Base-by-base conservation (phyloP, 441 rosid species). In the Corymbia citriodora region DNA sequence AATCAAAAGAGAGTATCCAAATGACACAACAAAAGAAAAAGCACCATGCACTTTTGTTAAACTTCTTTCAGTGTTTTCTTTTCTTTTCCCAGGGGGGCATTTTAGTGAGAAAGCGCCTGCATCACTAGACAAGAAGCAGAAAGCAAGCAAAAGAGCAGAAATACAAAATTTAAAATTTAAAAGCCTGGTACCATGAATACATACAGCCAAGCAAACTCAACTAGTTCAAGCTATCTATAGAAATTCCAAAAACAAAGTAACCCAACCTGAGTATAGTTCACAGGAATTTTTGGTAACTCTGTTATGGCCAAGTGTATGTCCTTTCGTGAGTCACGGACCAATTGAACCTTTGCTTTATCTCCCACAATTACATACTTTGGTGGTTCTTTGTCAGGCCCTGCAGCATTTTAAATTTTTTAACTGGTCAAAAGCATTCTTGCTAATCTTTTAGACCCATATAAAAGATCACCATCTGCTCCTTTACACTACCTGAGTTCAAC, bases 311-410 rank as follows among this genome's bases (percentile, higher is more conserved):
- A 90, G 90, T 89, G 92, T 88, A 97, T 96, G 87, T 95, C 93
- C 74, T 96, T 94, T 95, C 95, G 97, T n/a, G 99, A 96, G 92
- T 97, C 99, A 81, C 99, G 99, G 11, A 94, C 21, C 95, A 97
- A 88, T 89, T 94, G 96, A 91, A 96, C 97, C 93, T 94, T 98
- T 49, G 97, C 99, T 93, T 98, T 98, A 92, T 98, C 99, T 87
- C 99, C 99, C 63, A 98, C 90, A 33, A 97, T 83, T 18, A 97
- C 99, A 94, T 95, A 98, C 89, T 95, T 96, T 70, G 94, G 92
- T 93, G 94, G 92, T 93, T 95, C 98, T 87, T 97, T 97, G 45
- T 96, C 99, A 87, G 99, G 99, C 90, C 98, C 99, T 97, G 88
- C 55, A 83, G 74, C 45, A 87, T 90, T 48, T 89, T 88, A 85